Conservation (phyloP, 495 filamentous ascomycete species). For the Pseudoneurospora amorphoporcata region DNA sequence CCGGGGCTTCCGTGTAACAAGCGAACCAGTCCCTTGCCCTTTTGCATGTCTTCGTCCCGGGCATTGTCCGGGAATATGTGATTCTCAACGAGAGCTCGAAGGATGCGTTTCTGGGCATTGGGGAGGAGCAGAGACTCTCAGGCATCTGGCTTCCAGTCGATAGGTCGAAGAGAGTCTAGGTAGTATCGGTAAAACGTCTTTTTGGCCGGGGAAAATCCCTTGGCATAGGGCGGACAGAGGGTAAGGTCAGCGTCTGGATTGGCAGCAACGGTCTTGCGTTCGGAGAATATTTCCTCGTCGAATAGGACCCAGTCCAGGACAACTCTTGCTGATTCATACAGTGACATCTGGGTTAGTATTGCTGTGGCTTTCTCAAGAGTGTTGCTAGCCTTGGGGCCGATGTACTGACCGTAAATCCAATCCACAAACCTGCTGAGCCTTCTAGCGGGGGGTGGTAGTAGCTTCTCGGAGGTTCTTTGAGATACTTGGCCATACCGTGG, state of each 20-base stretch:
- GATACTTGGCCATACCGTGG: not conserved
- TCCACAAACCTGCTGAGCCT: not conserved
- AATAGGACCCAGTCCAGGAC: constrained; percentile 10
- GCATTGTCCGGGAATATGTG: constrained; percentile 35
- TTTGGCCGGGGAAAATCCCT: constrained; percentile 73
- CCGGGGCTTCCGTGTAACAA: constrained; percentile 40
- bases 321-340: not conserved
- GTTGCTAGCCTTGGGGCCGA: not conserved
- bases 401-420: not conserved
- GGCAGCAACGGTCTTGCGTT: too few relatives aligned
- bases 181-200: constrained; percentile 79
- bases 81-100: constrained; percentile 68
- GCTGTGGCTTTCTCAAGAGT: not conserved
- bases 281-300: constrained; percentile 19
- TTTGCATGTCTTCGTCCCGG: constrained; percentile 68
- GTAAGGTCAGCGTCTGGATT: too few relatives aligned
- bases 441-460: not conserved
- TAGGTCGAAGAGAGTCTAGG: constrained; percentile 43
- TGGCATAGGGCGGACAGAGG: too few relatives aligned
- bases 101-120: constrained; percentile 69
- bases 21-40: constrained; percentile 42
- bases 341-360: not conserved
- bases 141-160: constrained; percentile 67
- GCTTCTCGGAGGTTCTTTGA: not conserved
- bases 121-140: constrained; percentile 70